Conservation (phyloP, 257 asterid genomes). For the Apocynum venetum region DNA sequence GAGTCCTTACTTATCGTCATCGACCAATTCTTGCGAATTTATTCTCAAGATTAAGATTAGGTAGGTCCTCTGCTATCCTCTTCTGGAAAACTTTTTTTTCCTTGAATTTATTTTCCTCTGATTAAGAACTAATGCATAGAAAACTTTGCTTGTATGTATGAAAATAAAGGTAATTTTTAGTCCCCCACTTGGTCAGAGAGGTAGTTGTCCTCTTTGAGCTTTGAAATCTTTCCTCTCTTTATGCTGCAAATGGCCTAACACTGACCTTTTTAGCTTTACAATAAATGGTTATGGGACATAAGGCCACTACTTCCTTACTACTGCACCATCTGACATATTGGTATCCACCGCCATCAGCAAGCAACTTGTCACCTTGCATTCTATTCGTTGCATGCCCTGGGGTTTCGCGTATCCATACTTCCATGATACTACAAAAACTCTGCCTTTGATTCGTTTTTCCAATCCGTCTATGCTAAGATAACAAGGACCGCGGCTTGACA, state of each 20-base stretch:
- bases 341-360: conserved; percentile 43
- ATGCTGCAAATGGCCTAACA: conserved; percentile 17
- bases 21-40: background rate
- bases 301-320: conserved; percentile 24
- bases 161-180: background rate
- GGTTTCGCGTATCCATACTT: conserved; percentile 17
- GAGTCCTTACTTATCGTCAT: conserved; percentile 5
- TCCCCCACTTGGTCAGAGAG: conserved; percentile 19
- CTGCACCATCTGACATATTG: conserved; percentile 32
- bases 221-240: conserved; percentile 12
- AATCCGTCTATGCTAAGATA: background rate
- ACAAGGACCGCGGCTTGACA: background rate
- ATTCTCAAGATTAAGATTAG: background rate
- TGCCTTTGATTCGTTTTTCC: conserved; percentile 1
- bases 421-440: background rate
- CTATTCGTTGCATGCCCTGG: conserved; percentile 36
- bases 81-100: background rate
- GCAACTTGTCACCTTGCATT: conserved; percentile 36
- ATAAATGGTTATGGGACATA: conserved; percentile 48
- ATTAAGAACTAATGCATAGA: background rate
- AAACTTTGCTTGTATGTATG: background rate
- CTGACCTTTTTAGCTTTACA: conserved; percentile 19
- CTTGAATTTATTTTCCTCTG: background rate
- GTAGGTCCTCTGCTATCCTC: background rate
- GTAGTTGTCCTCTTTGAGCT: conserved; percentile 18